phyloP scores from a whole-genome alignment of 2,329 filamentous ascomycete species.

The Pseudofabraea citricarpa region DNA sequence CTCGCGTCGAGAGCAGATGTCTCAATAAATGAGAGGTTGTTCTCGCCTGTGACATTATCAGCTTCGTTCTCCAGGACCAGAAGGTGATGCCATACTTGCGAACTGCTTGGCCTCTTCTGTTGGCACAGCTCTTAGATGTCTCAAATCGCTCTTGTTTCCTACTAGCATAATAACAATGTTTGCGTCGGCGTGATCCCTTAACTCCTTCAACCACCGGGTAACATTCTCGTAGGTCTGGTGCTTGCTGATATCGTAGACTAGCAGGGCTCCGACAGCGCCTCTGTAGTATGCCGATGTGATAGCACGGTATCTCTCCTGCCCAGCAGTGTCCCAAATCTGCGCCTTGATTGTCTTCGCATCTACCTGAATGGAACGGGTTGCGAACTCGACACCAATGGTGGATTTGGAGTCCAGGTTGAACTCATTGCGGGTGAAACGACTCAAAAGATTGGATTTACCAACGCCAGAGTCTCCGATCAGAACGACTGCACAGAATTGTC shows the following conservation, averaged over 20 bases:
- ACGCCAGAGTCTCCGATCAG: slow-evolving; percentile 99
- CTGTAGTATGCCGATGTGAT: slow-evolving; percentile 99
- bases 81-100: slow-evolving; percentile 63
- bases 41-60: slow-evolving; percentile 66
- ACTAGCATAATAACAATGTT: slow-evolving; percentile 99
- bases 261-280: slow-evolving; percentile 91
- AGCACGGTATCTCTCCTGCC: slow-evolving; percentile 97
- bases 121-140: slow-evolving; percentile 91
- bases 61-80: slow-evolving; percentile 14
- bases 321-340: slow-evolving; percentile 99
- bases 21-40: slow-evolving; percentile 98
- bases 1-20: slow-evolving; percentile 97
- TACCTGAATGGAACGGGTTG: slow-evolving; percentile 96
- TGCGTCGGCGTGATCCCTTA: slow-evolving; percentile 94
- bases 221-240: slow-evolving; percentile 99
- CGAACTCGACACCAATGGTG: slow-evolving; percentile 98
- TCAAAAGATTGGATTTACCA: slow-evolving; percentile 99
- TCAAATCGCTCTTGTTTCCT: slow-evolving; percentile 99
- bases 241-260: slow-evolving; percentile 99
- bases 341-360: slow-evolving; percentile 99
- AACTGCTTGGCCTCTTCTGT: slow-evolving; percentile 98
- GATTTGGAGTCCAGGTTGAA: slow-evolving; percentile 99
- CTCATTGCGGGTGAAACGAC: slow-evolving; percentile 98
- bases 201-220: slow-evolving; percentile 97
- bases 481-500: slow-evolving; percentile 61